Base-by-base conservation (phyloP, 2,329 filamentous ascomycete species). In the Huntiella decipiens region DNA sequence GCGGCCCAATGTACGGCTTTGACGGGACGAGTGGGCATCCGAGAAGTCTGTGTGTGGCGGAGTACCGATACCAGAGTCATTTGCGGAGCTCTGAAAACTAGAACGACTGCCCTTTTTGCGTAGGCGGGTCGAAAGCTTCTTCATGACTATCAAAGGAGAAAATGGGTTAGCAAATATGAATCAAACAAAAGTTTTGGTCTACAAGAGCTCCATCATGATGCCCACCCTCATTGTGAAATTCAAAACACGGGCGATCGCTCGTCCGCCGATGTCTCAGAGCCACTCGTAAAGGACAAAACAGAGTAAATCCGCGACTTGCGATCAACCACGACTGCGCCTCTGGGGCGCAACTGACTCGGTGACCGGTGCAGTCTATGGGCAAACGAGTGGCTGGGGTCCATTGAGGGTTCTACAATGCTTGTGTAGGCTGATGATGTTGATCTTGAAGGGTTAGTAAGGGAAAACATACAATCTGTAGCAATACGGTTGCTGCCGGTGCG, bases 11-110 rank as follows among this genome's bases (percentile, higher is more conserved):
- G 40, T 11, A 36, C 48, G 36, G 31, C 44, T 15, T 31, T 44
- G 48, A 13, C 22, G 41, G 35, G 42, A 16, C 13, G 48, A 42
- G 19, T 38, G 28, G 11, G 19, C 17, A 32, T 50, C 48, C 12
- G 44, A 32, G 40, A 31, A 11, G 41, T 50, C 44, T 5, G 22
- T 28, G 36, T 44, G 35, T 16, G 17, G 38, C 44, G 41, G 40
- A 33, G 40, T 46, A 37, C 48, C 48, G 48, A 50, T 50, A 32
- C 48, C 48, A 41, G 48, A 50, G 19, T 50, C 48, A 37, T 50
- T 50, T 19, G 48, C 17, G 32, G 42, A 37, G 37, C 48, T 46
- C 35, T 45, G 43, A 45, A 45, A 47, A 19, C 39, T 41, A 33
- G 40, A 37, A 37, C 36, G 42, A 16, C 35, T 46, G 17, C 39